Conservation (phyloP, 169 alveolate genomes). For the Cryptosporidium felis region DNA sequence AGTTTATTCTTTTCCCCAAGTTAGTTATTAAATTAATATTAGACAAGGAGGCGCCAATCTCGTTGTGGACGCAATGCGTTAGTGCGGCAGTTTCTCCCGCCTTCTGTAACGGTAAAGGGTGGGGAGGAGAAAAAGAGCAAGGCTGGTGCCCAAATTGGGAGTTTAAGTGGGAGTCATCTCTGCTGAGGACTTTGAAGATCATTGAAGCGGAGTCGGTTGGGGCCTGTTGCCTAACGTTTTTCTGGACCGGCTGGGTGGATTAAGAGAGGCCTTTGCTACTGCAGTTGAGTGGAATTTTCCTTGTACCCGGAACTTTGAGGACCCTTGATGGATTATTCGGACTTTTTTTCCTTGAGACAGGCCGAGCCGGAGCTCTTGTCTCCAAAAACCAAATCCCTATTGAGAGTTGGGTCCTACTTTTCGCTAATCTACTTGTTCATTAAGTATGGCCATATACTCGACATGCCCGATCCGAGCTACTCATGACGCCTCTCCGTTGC, state of each 20-base stretch:
- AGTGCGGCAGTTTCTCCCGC: neutral
- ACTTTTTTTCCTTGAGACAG: neutral
- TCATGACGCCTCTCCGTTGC: constrained; percentile 4
- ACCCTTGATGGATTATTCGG: constrained; percentile 51
- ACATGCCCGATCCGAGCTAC: constrained; percentile 58
- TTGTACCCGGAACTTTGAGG: no score
- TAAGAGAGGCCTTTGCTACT: no score
- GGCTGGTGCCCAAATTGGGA: no score
- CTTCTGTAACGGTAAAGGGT: no score
- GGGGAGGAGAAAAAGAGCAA: no score
- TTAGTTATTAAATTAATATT: neutral
- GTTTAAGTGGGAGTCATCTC: no score
- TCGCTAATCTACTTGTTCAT: constrained; percentile 13
- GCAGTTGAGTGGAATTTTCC: no score
- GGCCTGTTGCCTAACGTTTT: no score
- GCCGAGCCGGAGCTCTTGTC: constrained; percentile 2
- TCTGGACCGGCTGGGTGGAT: no score
- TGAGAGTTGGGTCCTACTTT: constrained; percentile 50
- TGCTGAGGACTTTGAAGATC: no score
- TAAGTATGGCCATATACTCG: constrained; percentile 30
- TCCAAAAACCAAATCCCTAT: neutral
- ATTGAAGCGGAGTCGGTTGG: no score
- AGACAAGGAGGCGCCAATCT: neutral
- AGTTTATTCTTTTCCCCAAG: neutral
- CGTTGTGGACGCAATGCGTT: constrained; percentile 20